These are phyloP conservation scores for Orobanche coerulescens DNA, from an alignment of 257 asterid species.

Conservation along the genomic window DNA sequence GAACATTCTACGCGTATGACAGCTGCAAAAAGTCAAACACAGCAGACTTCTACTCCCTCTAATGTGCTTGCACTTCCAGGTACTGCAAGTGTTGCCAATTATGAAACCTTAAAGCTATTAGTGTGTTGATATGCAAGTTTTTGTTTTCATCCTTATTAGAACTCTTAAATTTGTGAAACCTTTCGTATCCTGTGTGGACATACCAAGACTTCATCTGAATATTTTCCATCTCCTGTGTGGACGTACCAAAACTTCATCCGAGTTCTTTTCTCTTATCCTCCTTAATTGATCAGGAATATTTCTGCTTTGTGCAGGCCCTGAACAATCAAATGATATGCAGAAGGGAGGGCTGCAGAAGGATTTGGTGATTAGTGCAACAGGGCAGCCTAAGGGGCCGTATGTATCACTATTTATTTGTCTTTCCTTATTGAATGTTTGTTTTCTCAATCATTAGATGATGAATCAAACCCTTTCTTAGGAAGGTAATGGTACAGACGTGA, in stretches of 20 bases:
- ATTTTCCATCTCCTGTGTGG: background rate
- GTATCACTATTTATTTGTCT: slow-evolving; percentile 21
- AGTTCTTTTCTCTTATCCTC: background rate
- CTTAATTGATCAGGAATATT: slow-evolving; percentile 18
- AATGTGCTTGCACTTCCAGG: slow-evolving; percentile 86
- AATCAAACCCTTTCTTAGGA: background rate
- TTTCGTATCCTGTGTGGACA: too few relatives aligned
- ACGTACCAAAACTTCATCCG: background rate
- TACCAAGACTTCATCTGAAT: background rate
- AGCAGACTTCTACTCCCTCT: slow-evolving; percentile 41
- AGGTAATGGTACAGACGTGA: background rate
- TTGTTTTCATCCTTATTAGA: background rate
- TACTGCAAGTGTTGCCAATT: slow-evolving; percentile 21
- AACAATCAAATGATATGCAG: slow-evolving; percentile 38
- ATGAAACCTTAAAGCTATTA: background rate
- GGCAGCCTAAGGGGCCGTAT: slow-evolving; percentile 48
- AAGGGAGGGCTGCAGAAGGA: slow-evolving; percentile 41
- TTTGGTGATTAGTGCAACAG: slow-evolving; percentile 53
- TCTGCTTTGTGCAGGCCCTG: slow-evolving; percentile 61
- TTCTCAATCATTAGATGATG: slow-evolving; percentile 1
- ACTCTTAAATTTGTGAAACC: background rate
- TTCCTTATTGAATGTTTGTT: background rate
- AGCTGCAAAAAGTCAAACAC: slow-evolving; percentile 39
- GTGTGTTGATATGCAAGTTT: slow-evolving; percentile 1
- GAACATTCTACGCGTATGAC: slow-evolving; percentile 29